A percentile compares a stretch with the other conserved stretches of the same genome.
phyloP scores from a whole-genome alignment of 1,284 basidiomycete species.

The Boletellus dicymbophilus region DNA sequence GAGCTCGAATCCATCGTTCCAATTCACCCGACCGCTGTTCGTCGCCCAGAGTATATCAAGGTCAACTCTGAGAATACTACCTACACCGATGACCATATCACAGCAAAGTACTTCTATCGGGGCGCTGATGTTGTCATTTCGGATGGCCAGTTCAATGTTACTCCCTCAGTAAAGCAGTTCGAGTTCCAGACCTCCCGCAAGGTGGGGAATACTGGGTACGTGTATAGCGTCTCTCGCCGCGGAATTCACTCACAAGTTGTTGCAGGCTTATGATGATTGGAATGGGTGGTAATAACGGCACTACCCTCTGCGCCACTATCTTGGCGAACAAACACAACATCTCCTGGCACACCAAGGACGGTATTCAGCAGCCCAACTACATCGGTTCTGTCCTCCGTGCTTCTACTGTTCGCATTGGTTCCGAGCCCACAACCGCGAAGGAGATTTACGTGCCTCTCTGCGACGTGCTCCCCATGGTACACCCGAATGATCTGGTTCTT shows the following conservation, averaged over 20 bases:
- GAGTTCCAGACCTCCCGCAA: constrained; percentile 92
- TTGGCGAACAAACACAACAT: constrained; percentile 97
- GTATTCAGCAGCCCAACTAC: constrained; percentile 95
- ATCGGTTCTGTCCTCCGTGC: constrained; percentile 93
- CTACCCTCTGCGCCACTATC: constrained; percentile 93
- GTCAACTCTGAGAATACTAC: constrained; percentile 84
- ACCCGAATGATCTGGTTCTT: constrained; percentile 97
- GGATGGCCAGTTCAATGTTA: constrained; percentile 76
- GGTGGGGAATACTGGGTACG: constrained; percentile 92
- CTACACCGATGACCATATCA: constrained; percentile 84
- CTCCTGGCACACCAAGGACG: constrained; percentile 93
- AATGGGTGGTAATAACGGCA: constrained; percentile 96
- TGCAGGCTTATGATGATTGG: constrained; percentile 94
- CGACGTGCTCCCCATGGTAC: constrained; percentile 96
- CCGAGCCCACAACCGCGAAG: constrained; percentile 82
- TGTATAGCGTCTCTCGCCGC: constrained; percentile 19
- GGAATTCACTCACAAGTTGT: constrained; percentile 9
- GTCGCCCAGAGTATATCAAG: constrained; percentile 75
- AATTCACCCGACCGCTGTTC: constrained; percentile 85
- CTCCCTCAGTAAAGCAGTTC: constrained; percentile 75
- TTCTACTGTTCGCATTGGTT: constrained; percentile 92
- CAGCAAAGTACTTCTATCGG: constrained; percentile 82
- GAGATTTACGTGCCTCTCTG: constrained; percentile 94
- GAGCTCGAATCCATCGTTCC: constrained; percentile 64
- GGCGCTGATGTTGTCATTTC: constrained; percentile 73